Evolutionary conservation across 2,329 filamentous ascomycete species (phyloP).

Genomic region (Alternaria sp.): DNA sequence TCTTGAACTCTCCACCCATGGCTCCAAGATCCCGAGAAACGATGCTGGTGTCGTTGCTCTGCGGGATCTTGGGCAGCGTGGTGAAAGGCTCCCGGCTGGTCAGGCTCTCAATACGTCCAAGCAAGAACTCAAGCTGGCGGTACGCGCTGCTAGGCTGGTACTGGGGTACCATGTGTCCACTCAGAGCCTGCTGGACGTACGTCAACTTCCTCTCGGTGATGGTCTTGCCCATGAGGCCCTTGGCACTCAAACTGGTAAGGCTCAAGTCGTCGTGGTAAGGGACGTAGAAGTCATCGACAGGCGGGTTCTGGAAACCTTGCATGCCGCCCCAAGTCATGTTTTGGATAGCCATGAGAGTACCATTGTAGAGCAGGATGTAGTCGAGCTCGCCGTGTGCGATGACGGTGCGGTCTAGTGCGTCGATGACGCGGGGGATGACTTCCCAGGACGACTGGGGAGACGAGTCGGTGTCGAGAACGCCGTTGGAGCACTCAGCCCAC

Average conservation of each 20-base stretch:
- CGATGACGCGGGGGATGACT: constrained; percentile 73
- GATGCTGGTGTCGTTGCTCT: constrained; percentile 12
- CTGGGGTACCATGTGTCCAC: constrained; percentile 72
- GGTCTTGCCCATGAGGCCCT: constrained; percentile 71
- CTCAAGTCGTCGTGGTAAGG: constrained; percentile 64
- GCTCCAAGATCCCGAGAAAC: constrained; percentile 6
- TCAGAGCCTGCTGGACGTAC: constrained; percentile 67
- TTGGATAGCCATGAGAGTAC: constrained; percentile 74
- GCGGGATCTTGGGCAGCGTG: constrained; percentile 20
- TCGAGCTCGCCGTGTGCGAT: constrained; percentile 76
- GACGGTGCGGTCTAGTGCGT: constrained; percentile 72
- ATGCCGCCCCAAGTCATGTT: constrained; percentile 81
- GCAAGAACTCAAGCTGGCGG: constrained; percentile 74
- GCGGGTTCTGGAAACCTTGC: constrained; percentile 70
- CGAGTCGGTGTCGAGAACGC: constrained; percentile 58
- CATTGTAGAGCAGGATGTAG: constrained; percentile 70
- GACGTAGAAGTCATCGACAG: constrained; percentile 70
- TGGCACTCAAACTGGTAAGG: constrained; percentile 60
- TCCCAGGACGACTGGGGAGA: constrained; percentile 62
- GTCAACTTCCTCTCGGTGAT: constrained; percentile 80
- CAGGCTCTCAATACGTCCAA: constrained; percentile 71
- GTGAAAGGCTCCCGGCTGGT: constrained; percentile 43
- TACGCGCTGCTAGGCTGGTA: constrained; percentile 73
- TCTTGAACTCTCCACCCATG: constrained; percentile 7
- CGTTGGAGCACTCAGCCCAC: constrained; percentile 64